Evolutionary conservation across 805 yeast species (phyloP).

Genomic region (Wickerhamiella cacticola): DNA sequence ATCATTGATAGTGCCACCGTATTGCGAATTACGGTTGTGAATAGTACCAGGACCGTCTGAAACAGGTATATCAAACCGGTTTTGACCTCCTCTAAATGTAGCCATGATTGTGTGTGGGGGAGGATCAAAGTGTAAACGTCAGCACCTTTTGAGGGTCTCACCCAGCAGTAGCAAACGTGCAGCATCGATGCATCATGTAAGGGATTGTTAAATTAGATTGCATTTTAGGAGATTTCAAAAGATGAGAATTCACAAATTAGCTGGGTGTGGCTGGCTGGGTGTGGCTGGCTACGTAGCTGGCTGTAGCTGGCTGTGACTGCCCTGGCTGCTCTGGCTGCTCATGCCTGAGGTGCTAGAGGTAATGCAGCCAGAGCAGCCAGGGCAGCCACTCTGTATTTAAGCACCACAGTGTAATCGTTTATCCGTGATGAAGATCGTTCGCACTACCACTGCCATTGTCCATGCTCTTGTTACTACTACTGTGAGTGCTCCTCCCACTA

Average conservation of each 20-base stretch:
- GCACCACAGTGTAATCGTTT: too few species aligned
- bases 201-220: background rate
- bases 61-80: constrained; percentile 17
- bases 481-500: background rate
- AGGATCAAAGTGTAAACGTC: background rate
- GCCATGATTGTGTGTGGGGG: constrained; percentile 5
- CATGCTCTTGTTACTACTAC: constrained; percentile 1
- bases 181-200: background rate
- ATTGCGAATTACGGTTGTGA: constrained; percentile 11
- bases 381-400: too few species aligned
- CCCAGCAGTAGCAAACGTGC: background rate
- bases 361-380: background rate
- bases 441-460: background rate
- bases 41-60: constrained; percentile 10
- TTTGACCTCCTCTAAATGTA: constrained; percentile 13
- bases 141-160: constrained; percentile 6
- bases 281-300: too few species aligned
- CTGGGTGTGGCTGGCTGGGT: too few species aligned
- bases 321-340: background rate
- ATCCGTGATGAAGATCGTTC: background rate
- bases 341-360: background rate
- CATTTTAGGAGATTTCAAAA: too few species aligned
- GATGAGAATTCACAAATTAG: too few species aligned
- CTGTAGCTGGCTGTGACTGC: too few species aligned
- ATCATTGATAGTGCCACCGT: constrained; percentile 10